phyloP scores from a whole-genome alignment of 345 rosid genomes.

The Heritiera littoralis region DNA sequence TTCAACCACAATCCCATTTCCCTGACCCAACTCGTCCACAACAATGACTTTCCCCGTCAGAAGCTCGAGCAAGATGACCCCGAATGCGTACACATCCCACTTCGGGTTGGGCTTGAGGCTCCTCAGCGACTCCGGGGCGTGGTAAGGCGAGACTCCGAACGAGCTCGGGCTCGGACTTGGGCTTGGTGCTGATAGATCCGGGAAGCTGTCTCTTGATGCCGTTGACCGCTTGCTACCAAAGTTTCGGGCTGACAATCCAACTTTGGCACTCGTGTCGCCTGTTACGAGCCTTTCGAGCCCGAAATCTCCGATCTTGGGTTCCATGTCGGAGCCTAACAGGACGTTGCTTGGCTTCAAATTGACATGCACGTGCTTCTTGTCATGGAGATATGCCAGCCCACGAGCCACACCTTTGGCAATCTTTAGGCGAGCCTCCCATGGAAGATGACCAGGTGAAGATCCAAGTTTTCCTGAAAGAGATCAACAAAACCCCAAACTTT shows the following conservation, averaged over 20 bases:
- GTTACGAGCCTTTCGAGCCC: slow-evolving; percentile 78
- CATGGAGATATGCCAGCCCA: slow-evolving; percentile 79
- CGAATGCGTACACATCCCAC: slow-evolving; percentile 88
- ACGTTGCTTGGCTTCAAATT: slow-evolving; percentile 90
- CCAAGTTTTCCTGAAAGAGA: slow-evolving; percentile 67
- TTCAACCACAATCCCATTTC: slow-evolving; percentile 62
- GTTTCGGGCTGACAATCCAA: slow-evolving; percentile 52
- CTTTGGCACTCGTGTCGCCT: slow-evolving; percentile 60
- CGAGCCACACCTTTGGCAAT: slow-evolving; percentile 83
- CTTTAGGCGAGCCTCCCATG: slow-evolving; percentile 88
- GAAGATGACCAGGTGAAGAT: slow-evolving; percentile 78
- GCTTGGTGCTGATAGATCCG: slow-evolving; percentile 56
- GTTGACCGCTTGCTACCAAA: slow-evolving; percentile 74
- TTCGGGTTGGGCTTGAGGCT: slow-evolving; percentile 78
- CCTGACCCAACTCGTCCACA: slow-evolving; percentile 87
- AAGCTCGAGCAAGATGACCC: slow-evolving; percentile 76
- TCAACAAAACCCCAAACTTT: background rate
- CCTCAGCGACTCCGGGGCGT: slow-evolving; percentile 83
- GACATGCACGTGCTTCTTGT: slow-evolving; percentile 82
- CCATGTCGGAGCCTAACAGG: slow-evolving; percentile 71
- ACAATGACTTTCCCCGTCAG: slow-evolving; percentile 63
- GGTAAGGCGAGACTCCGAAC: slow-evolving; percentile 58
- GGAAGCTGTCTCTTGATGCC: slow-evolving; percentile 50
- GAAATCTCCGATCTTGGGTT: slow-evolving; percentile 79
- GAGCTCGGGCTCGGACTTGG: slow-evolving; percentile 67